Evolutionary conservation across 768 basidiomycete genomes (phyloP).

Genomic region (Kwoniella heveanensis): DNA sequence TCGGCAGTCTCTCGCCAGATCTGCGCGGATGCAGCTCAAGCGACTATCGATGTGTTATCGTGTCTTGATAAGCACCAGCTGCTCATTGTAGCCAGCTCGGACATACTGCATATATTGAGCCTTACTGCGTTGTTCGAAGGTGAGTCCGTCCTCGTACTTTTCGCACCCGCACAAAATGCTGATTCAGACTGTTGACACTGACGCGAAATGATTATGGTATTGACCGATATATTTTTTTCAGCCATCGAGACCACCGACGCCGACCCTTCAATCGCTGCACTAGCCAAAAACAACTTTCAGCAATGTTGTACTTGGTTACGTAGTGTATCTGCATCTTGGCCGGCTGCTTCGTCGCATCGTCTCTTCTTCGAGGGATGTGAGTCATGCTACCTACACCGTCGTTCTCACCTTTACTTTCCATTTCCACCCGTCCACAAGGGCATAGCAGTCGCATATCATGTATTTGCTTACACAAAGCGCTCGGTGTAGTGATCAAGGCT

Average conservation of each 20-base stretch:
- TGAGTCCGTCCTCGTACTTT: slow-evolving; percentile 10
- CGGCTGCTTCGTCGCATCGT: slow-evolving; percentile 40
- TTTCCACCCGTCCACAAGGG: not conserved
- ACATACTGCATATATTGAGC: slow-evolving; percentile 45
- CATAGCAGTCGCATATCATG: not conserved
- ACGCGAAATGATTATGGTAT: not conserved
- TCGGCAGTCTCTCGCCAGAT: slow-evolving; percentile 10
- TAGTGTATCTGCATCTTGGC: slow-evolving; percentile 41
- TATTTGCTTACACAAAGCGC: not conserved
- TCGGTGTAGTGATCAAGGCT: slow-evolving; percentile 30
- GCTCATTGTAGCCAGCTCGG: slow-evolving; percentile 35
- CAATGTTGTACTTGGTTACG: slow-evolving; percentile 48
- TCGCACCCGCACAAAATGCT: not conserved
- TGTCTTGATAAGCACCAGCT: slow-evolving; percentile 32
- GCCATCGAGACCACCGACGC: slow-evolving; percentile 41
- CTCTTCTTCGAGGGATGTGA: slow-evolving; percentile 49
- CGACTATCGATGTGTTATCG: slow-evolving; percentile 33
- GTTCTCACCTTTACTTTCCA: not conserved
- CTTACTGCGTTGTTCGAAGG: slow-evolving; percentile 43
- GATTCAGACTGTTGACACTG: not conserved
- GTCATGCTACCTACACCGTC: not conserved
- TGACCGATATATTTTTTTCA: not conserved
- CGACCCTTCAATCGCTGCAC: slow-evolving; percentile 22
- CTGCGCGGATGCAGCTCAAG: slow-evolving; percentile 43
- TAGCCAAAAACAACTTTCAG: slow-evolving; percentile 38